A percentile compares a stretch with the other conserved stretches of the same genome.
Evolutionary conservation across 495 filamentous ascomycete species (phyloP).

Genomic region (Hypoxylon rickii): DNA sequence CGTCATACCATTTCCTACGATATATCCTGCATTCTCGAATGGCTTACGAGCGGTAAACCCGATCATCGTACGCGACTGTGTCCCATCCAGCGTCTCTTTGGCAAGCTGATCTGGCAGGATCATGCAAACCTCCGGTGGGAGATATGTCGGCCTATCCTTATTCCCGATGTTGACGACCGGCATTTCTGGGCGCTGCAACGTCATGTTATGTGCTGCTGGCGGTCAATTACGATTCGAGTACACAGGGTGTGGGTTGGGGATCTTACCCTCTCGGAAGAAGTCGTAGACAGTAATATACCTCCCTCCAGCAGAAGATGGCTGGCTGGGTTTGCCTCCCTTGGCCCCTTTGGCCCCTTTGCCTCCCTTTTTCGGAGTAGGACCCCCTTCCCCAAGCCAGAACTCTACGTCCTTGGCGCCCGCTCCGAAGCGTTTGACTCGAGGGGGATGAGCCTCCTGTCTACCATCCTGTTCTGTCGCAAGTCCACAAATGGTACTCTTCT

Average conservation of each 20-base stretch:
- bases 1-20: not conserved
- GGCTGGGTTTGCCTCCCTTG: not conserved
- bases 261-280: constrained; percentile 47
- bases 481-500: constrained; percentile 51
- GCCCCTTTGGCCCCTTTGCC: not conserved
- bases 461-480: constrained; percentile 41
- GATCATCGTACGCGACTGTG: not conserved
- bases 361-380: not conserved
- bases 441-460: constrained; percentile 38
- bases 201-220: not conserved
- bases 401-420: constrained; percentile 56
- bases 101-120: not conserved
- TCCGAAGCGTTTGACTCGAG: constrained; percentile 43
- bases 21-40: not conserved
- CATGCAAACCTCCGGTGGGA: not conserved
- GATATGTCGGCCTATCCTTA: not conserved
- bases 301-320: constrained; percentile 29
- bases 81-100: not conserved
- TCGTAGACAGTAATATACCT: constrained; percentile 56
- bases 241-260: not conserved
- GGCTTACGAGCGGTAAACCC: not conserved
- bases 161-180: not conserved
- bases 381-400: constrained; percentile 49
- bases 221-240: not conserved
- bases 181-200: not conserved